Percentiles rank a stretch among this genome's conserved stretches.
phyloP scores from a whole-genome alignment of 495 filamentous ascomycete genomes.

The Xylaria castorea region DNA sequence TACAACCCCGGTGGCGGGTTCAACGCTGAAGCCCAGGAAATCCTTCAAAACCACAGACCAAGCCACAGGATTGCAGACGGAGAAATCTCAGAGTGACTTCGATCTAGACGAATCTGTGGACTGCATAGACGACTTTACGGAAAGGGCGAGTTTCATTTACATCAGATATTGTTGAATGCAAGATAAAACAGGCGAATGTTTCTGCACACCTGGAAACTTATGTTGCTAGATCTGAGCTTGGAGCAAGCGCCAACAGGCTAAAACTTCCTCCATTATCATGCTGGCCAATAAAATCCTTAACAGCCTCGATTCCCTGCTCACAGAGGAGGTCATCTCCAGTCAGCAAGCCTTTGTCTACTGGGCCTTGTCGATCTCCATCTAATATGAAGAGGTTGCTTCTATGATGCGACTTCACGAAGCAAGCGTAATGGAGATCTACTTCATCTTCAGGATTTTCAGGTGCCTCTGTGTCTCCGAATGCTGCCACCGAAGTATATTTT shows the following conservation, averaged over 20 bases:
- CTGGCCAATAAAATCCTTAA: not conserved
- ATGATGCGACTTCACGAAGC: slow-evolving; percentile 62
- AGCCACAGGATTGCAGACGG: not conserved
- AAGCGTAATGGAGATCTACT: slow-evolving; percentile 74
- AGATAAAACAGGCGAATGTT: not conserved
- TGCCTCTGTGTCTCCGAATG: slow-evolving; percentile 67
- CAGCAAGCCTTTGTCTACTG: slow-evolving; percentile 15
- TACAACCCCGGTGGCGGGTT: not conserved
- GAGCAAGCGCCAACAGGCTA: not conserved
- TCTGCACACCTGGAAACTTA: not conserved
- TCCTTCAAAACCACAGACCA: not conserved
- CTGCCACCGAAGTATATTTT: slow-evolving; percentile 69
- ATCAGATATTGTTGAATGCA: not conserved
- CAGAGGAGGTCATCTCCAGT: not conserved
- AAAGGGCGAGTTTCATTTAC: not conserved
- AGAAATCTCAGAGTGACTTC: not conserved
- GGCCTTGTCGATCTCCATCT: slow-evolving; percentile 36
- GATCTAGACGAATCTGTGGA: not conserved
- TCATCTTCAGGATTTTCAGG: slow-evolving; percentile 63
- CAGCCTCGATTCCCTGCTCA: not conserved
- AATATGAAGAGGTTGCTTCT: slow-evolving; percentile 34
- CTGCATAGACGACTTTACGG: not conserved
- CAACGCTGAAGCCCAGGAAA: too few relatives aligned
- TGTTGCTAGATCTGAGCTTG: not conserved
- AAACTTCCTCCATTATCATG: not conserved